Evolutionary conservation across 73 alveolate species (phyloP).

Genomic region (Paramecium caudatum): DNA sequence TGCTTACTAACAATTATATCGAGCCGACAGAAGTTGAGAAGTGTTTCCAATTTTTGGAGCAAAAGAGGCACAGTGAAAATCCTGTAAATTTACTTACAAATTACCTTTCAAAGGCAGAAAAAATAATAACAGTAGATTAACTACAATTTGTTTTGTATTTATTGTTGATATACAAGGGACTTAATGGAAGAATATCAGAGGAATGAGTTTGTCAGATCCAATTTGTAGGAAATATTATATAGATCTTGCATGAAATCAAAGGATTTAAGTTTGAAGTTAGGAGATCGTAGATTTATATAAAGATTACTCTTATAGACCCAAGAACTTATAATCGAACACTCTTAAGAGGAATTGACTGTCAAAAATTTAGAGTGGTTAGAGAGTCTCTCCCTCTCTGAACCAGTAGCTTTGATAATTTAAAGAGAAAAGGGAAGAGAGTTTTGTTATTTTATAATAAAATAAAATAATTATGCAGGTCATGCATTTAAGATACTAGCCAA

Average conservation of each 20-base stretch:
- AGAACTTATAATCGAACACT: background rate
- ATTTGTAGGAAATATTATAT: conserved; percentile 23
- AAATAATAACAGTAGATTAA: background rate
- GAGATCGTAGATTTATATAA: conserved; percentile 17
- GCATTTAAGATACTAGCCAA: conserved; percentile 29
- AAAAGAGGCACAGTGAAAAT: conserved; percentile 37
- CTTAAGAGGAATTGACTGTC: background rate
- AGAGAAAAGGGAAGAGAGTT: conserved; percentile 40
- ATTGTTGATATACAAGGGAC: background rate
- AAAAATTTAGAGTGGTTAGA: conserved; percentile 2
- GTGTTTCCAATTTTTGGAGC: background rate
- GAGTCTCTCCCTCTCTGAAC: conserved; percentile 6
- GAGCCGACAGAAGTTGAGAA: conserved; percentile 13
- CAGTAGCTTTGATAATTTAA: conserved; percentile 6
- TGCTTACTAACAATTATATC: conserved; percentile 1
- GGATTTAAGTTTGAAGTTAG: background rate
- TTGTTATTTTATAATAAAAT: background rate
- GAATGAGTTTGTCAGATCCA: background rate
- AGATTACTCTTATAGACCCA: conserved; percentile 4
- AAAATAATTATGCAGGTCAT: background rate
- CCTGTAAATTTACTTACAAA: conserved; percentile 18
- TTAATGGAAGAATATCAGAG: conserved; percentile 24
- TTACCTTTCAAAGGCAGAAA: background rate
- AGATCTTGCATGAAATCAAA: background rate
- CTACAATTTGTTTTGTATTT: conserved; percentile 5